Base-by-base conservation (phyloP, 2,329 filamentous ascomycete genomes). In the Teratosphaeria epicoccoides region DNA sequence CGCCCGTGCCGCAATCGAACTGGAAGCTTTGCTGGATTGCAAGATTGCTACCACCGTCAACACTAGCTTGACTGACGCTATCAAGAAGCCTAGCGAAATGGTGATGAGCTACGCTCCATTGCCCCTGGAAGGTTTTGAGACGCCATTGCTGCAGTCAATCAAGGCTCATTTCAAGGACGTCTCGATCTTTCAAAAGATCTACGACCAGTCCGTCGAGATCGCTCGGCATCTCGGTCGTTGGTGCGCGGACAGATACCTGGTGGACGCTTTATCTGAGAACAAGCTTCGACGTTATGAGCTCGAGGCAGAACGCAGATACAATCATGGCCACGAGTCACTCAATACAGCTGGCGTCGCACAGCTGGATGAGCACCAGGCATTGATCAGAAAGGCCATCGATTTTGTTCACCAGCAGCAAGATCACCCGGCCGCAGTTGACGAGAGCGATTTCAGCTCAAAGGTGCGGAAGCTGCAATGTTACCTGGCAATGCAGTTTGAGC, bases 1-100 rank as follows among this genome's bases (percentile, higher is more conserved):
- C 24, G 73, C 76, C 14, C 74, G 80, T 54, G 87, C 87, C 33
- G 86, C 64, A 7, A 55, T 52, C 2, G 81, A 87, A 49, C 77
- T 98, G 0, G 91, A 97, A 65, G 76, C 70, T 1, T 73, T 95
- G 33, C 74, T 98, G 1, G 80, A 93, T 63, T 86, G 84, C 65
- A 82, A 84, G 61, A 96, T 98, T 62, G 85, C 85, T 5, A 97
- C 93, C 0, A 82, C 82, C 1, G 74, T 75, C 3, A 78, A 86
- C 74, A 70, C 80, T 3, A 73, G 73, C 20, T 69, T 85, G 22
- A 75, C 77, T 14, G 78, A 80, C 52, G 74, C 77, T 24, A 76
- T 85, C 46, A 78, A 73, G 51, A 76, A 74, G 44, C 82, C 83
- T 1, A 72, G 72, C 7, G 80, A 86, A 52, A 76, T 83, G 52